Evolutionary conservation across 2,329 filamentous ascomycete genomes (phyloP).

Genomic region (Fusarium sp.): DNA sequence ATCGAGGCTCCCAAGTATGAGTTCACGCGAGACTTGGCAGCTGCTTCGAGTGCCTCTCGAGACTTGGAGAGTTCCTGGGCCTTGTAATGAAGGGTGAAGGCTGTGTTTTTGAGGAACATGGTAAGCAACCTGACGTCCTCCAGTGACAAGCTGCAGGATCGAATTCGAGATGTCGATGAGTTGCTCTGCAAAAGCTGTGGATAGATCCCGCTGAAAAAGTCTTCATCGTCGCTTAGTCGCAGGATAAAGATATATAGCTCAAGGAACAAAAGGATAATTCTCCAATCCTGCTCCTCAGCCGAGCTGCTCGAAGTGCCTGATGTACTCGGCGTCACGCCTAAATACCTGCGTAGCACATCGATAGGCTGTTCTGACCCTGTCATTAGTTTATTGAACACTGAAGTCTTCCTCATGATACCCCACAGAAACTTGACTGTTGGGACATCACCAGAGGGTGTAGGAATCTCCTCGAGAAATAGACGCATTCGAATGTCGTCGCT

Average conservation of each 20-base stretch:
- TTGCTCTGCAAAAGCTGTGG: conserved; percentile 53
- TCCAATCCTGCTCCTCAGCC: conserved; percentile 75
- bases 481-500: conserved; percentile 96
- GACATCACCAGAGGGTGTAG: conserved; percentile 66
- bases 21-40: conserved; percentile 44
- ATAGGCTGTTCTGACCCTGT: conserved; percentile 47
- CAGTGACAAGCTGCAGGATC: conserved; percentile 76
- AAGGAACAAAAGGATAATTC: conserved; percentile 87
- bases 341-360: conserved; percentile 48
- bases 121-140: conserved; percentile 80
- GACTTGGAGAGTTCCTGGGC: conserved; percentile 68
- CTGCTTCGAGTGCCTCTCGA: conserved; percentile 35
- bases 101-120: conserved; percentile 88
- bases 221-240: conserved; percentile 94
- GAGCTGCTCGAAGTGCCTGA: conserved; percentile 41
- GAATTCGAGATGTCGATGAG: conserved; percentile 61
- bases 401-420: conserved; percentile 67
- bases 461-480: conserved; percentile 73
- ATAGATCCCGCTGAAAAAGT: conserved; percentile 79
- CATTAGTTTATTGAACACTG: conserved; percentile 51
- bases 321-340: conserved; percentile 46
- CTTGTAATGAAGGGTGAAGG: conserved; percentile 90
- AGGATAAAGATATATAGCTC: conserved; percentile 95
- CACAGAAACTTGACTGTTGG: conserved; percentile 78
- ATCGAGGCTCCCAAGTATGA: conserved; percentile 43